Evolutionary conservation across 2,329 filamentous ascomycete genomes (phyloP).

Genomic region (Helotiales sp.): DNA sequence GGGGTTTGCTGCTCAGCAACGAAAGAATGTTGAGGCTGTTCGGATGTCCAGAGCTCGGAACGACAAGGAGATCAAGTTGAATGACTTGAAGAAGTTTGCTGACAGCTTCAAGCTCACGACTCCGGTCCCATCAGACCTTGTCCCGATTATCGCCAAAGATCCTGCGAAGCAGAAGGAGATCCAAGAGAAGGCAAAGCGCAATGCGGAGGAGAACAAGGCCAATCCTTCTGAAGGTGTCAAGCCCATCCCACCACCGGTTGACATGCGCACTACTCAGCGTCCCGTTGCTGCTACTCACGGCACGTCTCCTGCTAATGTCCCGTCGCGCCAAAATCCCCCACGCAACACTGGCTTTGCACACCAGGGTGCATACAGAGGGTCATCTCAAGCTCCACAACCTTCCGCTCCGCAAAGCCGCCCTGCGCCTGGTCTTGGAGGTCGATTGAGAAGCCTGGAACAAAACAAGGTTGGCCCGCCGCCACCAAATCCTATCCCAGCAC

Average conservation of each 20-base stretch:
- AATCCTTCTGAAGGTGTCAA: slow-evolving; percentile 50
- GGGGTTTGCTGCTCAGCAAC: slow-evolving; percentile 63
- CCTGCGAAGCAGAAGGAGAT: slow-evolving; percentile 94
- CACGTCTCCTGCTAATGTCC: slow-evolving; percentile 36
- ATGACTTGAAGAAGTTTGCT: slow-evolving; percentile 94
- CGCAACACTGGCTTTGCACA: slow-evolving; percentile 49
- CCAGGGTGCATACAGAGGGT: slow-evolving; percentile 46
- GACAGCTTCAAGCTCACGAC: slow-evolving; percentile 93
- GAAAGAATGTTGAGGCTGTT: slow-evolving; percentile 59
- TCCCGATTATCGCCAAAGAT: slow-evolving; percentile 95
- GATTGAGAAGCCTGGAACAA: slow-evolving; percentile 40
- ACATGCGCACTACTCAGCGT: slow-evolving; percentile 46
- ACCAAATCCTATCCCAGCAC: slow-evolving; percentile 33
- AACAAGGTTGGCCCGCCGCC: slow-evolving; percentile 34
- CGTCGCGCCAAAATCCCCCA: slow-evolving; percentile 38
- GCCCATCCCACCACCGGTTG: slow-evolving; percentile 52
- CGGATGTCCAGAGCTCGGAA: slow-evolving; percentile 63
- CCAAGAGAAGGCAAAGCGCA: slow-evolving; percentile 81
- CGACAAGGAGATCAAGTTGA: slow-evolving; percentile 91
- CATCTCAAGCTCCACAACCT: slow-evolving; percentile 32
- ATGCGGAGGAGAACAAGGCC: slow-evolving; percentile 66
- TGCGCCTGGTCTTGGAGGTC: slow-evolving; percentile 33
- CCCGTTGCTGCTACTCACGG: slow-evolving; percentile 54
- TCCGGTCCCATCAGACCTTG: slow-evolving; percentile 87
- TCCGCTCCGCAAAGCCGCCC: slow-evolving; percentile 33